A percentile compares a stretch with the other conserved stretches of the same genome.
Evolutionary conservation across 495 filamentous ascomycete genomes (phyloP).

Genomic region (Xylaria castorea): DNA sequence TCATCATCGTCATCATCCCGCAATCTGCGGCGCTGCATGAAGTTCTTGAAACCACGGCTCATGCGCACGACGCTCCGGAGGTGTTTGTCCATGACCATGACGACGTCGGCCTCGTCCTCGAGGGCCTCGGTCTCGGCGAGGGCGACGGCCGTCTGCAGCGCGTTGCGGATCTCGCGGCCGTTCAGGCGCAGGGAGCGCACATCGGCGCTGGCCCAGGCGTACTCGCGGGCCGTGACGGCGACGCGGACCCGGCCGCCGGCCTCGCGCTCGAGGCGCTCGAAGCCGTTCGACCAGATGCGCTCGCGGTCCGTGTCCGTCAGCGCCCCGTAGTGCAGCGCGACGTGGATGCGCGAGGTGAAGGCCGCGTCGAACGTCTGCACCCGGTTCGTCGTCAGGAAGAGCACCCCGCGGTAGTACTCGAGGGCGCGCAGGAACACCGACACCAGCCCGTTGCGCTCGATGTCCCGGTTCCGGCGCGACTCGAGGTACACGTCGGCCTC

Average conservation of each 20-base stretch:
- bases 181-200: slow-evolving; percentile 45
- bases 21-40: slow-evolving; percentile 25
- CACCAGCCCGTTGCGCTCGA: slow-evolving; percentile 79
- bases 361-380: slow-evolving; percentile 52
- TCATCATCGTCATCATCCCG: slow-evolving; percentile 28
- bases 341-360: slow-evolving; percentile 52
- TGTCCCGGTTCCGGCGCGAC: slow-evolving; percentile 71
- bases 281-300: slow-evolving; percentile 49
- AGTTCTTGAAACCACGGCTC: slow-evolving; percentile 51
- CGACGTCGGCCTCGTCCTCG: slow-evolving; percentile 39
- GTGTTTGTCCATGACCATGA: slow-evolving; percentile 45
- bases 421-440: slow-evolving; percentile 61
- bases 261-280: slow-evolving; percentile 50
- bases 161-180: slow-evolving; percentile 52
- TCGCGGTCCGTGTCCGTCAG: slow-evolving; percentile 44
- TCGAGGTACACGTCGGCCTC: slow-evolving; percentile 62
- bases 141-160: slow-evolving; percentile 52
- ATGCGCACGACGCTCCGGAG: slow-evolving; percentile 46
- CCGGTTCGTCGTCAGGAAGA: slow-evolving; percentile 54
- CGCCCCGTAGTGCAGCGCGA: slow-evolving; percentile 49
- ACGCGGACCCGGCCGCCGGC: slow-evolving; percentile 42
- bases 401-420: slow-evolving; percentile 51
- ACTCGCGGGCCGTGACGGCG: slow-evolving; percentile 39
- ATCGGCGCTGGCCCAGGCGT: slow-evolving; percentile 37
- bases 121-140: slow-evolving; percentile 51